Base-by-base conservation (phyloP, 257 asterid species). In the Forsythia viridissima region DNA sequence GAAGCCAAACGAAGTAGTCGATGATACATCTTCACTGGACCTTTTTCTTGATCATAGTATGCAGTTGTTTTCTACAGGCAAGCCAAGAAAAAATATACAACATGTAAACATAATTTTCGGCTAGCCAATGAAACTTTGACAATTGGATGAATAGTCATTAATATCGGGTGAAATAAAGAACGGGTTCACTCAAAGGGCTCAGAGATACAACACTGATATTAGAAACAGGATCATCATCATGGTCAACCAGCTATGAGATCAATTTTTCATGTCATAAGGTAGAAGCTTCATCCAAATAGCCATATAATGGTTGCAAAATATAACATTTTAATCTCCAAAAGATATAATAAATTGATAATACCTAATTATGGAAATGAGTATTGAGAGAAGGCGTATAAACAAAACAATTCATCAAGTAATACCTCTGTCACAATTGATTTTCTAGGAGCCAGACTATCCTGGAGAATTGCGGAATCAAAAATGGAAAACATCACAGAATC, bases 1-100 rank as follows among this genome's bases (percentile, higher is more conserved):
- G 93, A 83, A 71, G 98, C 98, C 90, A 91, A 80, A 44, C 82
- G 83, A 68, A 93, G 80, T 10, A 95, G 87, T 43, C 86, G 86
- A 71, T 90, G 78, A 79, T 95, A 87, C 97, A 95, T 87, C 82
- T 75, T 76, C 77, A 90, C 85, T 3, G 85, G 83, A 44, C 75
- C 42, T 71, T 77, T 76, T 71, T 74, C 91, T 66, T 77, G 74
- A 36, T 59, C 84, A 34, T 66, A 20, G 8, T 80, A 2, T 67
- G 44, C 72, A 30, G 75, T 65, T 42, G 81, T 76, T 10, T 40
- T 65, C 70, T 90, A 42, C 70, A 83, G 41, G 36, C 68, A 72
- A 63, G 30, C 38, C 41, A 77, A 16, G 51, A 79, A 39, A 66
- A 48, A 41, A 0, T 38, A 38, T 15, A 18, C 1, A 39, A 55